phyloP scores from a whole-genome alignment of 805 yeast species.

The Nakazawaea peltata region DNA sequence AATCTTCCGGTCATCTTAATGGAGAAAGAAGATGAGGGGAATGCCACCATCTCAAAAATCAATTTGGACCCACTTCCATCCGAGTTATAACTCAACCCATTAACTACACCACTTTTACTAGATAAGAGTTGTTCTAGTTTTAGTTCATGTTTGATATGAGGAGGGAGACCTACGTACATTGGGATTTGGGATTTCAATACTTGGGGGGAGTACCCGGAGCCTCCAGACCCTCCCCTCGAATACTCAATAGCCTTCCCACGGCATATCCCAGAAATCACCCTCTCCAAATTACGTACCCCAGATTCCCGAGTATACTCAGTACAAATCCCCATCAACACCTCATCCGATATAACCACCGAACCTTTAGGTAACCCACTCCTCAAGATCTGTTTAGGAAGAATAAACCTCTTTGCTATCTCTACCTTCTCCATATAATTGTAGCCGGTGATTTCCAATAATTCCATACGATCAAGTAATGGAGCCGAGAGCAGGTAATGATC shows the following conservation, averaged over 20 bases:
- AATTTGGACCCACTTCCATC: constrained; percentile 82
- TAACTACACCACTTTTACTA: constrained; percentile 63
- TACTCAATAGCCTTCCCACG: constrained; percentile 76
- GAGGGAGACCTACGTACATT: constrained; percentile 56
- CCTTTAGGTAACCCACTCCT: constrained; percentile 52
- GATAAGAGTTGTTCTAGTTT: constrained; percentile 38
- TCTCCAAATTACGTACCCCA: constrained; percentile 76
- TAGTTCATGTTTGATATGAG: constrained; percentile 31
- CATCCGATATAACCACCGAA: constrained; percentile 38
- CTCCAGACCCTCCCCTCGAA: constrained; percentile 23
- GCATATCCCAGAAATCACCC: constrained; percentile 68
- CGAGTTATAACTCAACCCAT: constrained; percentile 81
- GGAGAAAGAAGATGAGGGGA: constrained; percentile 36
- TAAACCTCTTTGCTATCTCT: constrained; percentile 57
- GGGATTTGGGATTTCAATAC: constrained; percentile 52
- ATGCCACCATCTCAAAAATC: constrained; percentile 69
- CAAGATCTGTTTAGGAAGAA: constrained; percentile 67
- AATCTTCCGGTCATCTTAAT: constrained; percentile 72
- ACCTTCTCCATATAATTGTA: constrained; percentile 74
- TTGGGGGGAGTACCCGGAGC: constrained; percentile 24
- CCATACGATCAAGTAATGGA: constrained; percentile 80
- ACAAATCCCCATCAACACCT: constrained; percentile 54
- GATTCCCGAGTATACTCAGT: constrained; percentile 74
- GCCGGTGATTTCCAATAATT: constrained; percentile 69
- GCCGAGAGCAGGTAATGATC: constrained; percentile 62